phyloP scores from a whole-genome alignment of 2,329 filamentous ascomycete species.

The Aureobasidium leucospermi region DNA sequence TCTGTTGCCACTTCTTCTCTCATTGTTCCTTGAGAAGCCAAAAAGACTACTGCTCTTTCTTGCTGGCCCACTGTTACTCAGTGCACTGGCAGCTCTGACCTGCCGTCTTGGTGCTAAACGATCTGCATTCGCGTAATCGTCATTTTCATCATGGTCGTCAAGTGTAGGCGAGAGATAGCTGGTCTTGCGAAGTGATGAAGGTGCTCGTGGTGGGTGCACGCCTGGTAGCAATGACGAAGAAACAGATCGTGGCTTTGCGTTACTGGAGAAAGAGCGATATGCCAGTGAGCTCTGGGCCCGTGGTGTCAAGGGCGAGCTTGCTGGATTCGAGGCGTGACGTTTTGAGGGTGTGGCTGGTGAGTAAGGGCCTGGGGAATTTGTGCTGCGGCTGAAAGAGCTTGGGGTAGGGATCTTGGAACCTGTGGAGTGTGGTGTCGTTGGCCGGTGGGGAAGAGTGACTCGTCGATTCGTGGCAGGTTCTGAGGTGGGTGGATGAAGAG shows the following conservation, averaged over 20 bases:
- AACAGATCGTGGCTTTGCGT: not conserved
- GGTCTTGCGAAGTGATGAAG: constrained; percentile 5
- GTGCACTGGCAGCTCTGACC: constrained; percentile 1
- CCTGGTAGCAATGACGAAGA: not conserved
- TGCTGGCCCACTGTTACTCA: not conserved
- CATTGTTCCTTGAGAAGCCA: not conserved
- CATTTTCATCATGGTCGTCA: not conserved
- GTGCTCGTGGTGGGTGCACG: not conserved
- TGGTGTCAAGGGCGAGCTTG: not conserved
- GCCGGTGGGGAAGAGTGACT: constrained; percentile 15
- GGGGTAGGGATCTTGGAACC: constrained; percentile 11
- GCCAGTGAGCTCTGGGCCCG: constrained; percentile 1
- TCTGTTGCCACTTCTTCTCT: not conserved
- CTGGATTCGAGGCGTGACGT: not conserved
- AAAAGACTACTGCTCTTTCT: not conserved
- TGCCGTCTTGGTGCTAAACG: not conserved
- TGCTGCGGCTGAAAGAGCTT: constrained; percentile 3
- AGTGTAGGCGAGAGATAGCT: not conserved
- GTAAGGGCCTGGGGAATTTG: not conserved
- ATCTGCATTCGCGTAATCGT: not conserved
- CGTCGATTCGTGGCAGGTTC: constrained; percentile 30
- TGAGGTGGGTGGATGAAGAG: constrained; percentile 26
- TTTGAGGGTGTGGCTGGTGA: constrained; percentile 5
- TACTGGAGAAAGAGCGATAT: not conserved
- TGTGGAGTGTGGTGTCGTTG: constrained; percentile 5